Evolutionary conservation across 345 rosid genomes (phyloP).

Genomic region (Acer saccharum): DNA sequence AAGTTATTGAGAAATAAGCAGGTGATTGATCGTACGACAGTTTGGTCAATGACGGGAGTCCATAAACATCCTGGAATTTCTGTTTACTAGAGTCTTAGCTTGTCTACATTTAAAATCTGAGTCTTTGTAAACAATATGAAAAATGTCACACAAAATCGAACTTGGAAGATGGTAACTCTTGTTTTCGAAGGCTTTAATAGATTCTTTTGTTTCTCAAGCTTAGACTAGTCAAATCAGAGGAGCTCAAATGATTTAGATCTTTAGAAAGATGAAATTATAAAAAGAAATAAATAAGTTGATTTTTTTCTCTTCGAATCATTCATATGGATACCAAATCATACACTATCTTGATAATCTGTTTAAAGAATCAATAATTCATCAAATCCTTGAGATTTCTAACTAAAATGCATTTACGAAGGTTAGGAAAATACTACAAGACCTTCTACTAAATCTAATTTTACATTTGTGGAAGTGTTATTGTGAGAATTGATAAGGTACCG

Average conservation of each 20-base stretch:
- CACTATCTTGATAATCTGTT: too few species aligned
- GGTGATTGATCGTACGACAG: not conserved
- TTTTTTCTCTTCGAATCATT: not conserved
- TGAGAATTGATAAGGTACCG: conserved; percentile 1
- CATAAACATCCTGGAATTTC: not conserved
- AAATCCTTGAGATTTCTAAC: not conserved
- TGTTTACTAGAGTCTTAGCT: too few species aligned
- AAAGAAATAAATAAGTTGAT: too few species aligned
- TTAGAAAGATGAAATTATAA: not conserved
- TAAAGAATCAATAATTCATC: too few species aligned
- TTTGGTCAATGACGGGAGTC: not conserved
- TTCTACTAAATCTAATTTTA: not conserved
- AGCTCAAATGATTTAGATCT: not conserved
- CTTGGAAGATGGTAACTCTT: not conserved
- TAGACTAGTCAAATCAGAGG: not conserved
- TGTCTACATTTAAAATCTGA: too few species aligned
- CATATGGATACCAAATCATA: not conserved
- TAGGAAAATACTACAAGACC: not conserved
- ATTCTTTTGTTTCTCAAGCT: not conserved
- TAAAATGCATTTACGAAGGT: not conserved
- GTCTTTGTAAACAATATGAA: too few species aligned
- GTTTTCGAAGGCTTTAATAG: not conserved
- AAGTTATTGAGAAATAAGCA: not conserved
- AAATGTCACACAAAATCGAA: too few species aligned
- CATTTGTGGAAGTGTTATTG: not conserved